These are phyloP conservation scores for Perkinsus chesapeaki DNA, from an alignment of 169 alveolate species.

Conservation along the genomic window DNA sequence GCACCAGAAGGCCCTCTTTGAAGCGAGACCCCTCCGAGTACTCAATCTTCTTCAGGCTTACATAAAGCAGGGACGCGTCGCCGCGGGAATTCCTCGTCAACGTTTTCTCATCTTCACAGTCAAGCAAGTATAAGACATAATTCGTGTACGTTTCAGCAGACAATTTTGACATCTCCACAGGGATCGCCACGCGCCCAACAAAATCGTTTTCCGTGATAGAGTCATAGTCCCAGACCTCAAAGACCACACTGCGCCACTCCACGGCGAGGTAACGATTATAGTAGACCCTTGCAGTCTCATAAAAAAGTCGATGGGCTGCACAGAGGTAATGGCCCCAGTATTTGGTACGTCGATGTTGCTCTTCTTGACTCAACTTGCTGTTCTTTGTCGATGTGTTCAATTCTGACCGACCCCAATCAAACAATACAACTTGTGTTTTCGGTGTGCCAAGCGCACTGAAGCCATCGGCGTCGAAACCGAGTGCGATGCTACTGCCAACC, in stretches of 20 bases:
- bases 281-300: neutral
- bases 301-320: neutral
- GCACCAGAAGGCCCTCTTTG: neutral
- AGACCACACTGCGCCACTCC: neutral
- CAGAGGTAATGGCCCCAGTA: neutral
- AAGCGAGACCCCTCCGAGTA: neutral
- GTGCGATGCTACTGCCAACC: neutral
- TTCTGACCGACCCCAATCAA: neutral
- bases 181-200: neutral
- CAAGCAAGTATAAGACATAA: neutral
- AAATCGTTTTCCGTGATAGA: neutral
- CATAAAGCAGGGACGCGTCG: neutral
- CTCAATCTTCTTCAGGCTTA: neutral
- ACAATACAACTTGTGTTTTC: neutral
- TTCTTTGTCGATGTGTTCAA: neutral
- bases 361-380: neutral
- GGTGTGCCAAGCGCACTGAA: neutral
- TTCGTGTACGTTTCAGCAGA: neutral
- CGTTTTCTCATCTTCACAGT: neutral
- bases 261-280: neutral
- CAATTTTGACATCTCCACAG: neutral
- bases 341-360: neutral
- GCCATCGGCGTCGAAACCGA: neutral
- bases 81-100: neutral
- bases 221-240: neutral